Percentiles rank a stretch among this genome's conserved stretches.
phyloP scores from a whole-genome alignment of 257 asterid genomes.

The Lantana camara region DNA sequence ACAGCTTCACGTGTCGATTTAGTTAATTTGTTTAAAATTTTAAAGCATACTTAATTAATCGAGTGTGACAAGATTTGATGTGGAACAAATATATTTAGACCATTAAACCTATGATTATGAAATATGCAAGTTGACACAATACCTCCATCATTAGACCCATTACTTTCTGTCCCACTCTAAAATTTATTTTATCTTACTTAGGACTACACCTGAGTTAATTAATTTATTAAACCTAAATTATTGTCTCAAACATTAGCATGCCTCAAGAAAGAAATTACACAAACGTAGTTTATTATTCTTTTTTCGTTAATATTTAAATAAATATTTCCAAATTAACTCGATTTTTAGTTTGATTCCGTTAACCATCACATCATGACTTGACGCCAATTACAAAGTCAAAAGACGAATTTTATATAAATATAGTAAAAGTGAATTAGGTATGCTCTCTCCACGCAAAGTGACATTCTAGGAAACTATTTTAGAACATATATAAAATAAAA shows the following conservation, averaged over 20 bases:
- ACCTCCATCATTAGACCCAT: constrained; percentile 35
- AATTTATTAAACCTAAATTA: constrained; percentile 5
- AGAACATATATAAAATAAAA: too few species aligned
- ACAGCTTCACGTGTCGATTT: constrained; percentile 31
- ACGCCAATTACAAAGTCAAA: neutral
- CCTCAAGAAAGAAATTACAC: constrained; percentile 18
- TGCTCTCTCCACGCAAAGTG: neutral
- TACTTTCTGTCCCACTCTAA: constrained; percentile 29
- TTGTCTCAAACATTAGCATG: constrained; percentile 11
- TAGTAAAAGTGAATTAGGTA: neutral
- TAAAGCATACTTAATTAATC: constrained; percentile 5
- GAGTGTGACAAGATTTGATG: constrained; percentile 32
- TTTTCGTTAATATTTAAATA: too few species aligned
- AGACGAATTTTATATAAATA: neutral
- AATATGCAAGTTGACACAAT: constrained; percentile 4
- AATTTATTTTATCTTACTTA: neutral
- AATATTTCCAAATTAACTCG: neutral
- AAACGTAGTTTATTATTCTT: neutral
- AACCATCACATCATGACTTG: constrained; percentile 16
- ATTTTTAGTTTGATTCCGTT: neutral
- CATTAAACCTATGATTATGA: neutral
- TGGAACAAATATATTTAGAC: neutral
- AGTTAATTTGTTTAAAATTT: constrained; percentile 11
- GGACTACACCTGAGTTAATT: constrained; percentile 24
- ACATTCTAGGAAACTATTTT: neutral